These are phyloP conservation scores for Suhomyces bolitotheri DNA, from an alignment of 1,139 yeast genomes.

Conservation along the genomic window DNA sequence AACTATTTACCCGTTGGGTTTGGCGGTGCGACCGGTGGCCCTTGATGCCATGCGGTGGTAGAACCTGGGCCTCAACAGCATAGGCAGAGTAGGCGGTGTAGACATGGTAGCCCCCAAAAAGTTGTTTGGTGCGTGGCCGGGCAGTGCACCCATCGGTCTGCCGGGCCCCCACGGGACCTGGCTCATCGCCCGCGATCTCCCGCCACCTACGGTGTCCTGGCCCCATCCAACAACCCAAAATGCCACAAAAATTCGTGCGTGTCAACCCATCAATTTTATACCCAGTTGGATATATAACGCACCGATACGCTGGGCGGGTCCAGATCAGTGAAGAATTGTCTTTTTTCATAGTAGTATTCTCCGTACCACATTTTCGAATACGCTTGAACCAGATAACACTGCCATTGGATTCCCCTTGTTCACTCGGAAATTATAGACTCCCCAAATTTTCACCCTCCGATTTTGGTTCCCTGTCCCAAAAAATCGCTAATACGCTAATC, in stretches of 20 bases:
- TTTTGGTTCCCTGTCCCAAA: neutral
- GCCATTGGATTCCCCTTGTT: neutral
- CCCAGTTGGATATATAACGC: slow-evolving; percentile 5
- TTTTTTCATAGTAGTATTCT: slow-evolving; percentile 8
- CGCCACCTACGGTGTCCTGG: no score
- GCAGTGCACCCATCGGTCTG: no score
- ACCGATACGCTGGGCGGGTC: slow-evolving; percentile 3
- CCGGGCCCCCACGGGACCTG: no score
- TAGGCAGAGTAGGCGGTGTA: no score
- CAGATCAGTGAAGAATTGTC: neutral
- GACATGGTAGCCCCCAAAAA: no score
- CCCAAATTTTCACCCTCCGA: neutral
- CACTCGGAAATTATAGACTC: neutral
- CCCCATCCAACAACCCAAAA: slow-evolving; percentile 9
- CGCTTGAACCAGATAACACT: slow-evolving; percentile 6
- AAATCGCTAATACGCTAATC: no score
- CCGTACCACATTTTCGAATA: slow-evolving; percentile 9
- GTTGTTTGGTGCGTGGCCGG: no score
- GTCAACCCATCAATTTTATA: slow-evolving; percentile 11
- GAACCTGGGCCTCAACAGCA: no score
- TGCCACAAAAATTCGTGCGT: slow-evolving; percentile 9
- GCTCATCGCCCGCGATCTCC: no score
- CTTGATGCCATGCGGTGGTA: no score
- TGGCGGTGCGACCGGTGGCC: no score
- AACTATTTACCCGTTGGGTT: no score